Evolutionary conservation across 257 asterid genomes (phyloP).

Genomic region (Ligustrum vulgare): DNA sequence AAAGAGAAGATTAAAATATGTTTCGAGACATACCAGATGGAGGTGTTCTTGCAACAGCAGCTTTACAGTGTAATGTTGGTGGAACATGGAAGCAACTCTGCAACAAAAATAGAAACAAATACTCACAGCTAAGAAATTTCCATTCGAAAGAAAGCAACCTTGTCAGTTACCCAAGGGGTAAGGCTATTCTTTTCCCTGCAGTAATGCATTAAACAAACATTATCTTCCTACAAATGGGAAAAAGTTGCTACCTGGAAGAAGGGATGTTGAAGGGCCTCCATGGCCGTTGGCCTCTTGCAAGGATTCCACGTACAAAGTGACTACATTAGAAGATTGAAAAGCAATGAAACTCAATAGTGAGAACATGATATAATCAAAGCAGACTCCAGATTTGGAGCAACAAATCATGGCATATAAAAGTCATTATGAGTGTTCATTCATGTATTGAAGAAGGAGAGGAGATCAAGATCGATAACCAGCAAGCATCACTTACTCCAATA

Average conservation of each 20-base stretch:
- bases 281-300: conserved; percentile 78
- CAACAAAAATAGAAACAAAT: conserved; percentile 19
- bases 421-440: neutral
- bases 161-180: neutral
- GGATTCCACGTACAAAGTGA: conserved; percentile 97
- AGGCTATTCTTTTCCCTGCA: neutral
- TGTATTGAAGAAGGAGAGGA: neutral
- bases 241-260: conserved; percentile 70
- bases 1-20: neutral
- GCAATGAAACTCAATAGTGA: neutral
- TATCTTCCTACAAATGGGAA: neutral
- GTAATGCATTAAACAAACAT: neutral
- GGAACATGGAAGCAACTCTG: conserved; percentile 88
- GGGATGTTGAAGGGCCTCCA: conserved; percentile 89
- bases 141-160: neutral
- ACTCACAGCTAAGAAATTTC: neutral
- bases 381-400: neutral
- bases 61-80: conserved; percentile 74
- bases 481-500: conserved; percentile 53
- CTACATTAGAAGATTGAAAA: conserved; percentile 34
- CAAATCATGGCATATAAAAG: neutral
- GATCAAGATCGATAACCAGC: neutral
- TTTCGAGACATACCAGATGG: conserved; percentile 60
- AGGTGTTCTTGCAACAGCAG: conserved; percentile 61
- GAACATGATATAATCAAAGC: neutral